Conservation (phyloP, 1,284 basidiomycete genomes). For the Cryptococcus neoformans region DNA sequence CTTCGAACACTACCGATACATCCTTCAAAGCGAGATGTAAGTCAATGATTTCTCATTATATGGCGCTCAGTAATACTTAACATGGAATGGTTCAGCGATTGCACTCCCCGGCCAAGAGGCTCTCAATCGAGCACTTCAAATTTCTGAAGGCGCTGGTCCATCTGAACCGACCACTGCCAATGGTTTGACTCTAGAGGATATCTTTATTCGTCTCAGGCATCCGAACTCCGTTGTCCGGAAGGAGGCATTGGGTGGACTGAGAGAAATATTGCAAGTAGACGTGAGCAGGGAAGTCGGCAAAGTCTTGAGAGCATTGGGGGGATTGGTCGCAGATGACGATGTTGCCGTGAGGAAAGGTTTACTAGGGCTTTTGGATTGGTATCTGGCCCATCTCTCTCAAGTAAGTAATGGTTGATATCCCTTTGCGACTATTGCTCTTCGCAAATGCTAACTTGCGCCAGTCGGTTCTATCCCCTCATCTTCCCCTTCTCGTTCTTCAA, state of each 20-base stretch:
- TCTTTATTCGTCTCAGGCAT: constrained; percentile 77
- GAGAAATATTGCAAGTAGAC: constrained; percentile 69
- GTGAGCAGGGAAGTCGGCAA: constrained; percentile 60
- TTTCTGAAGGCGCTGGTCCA: constrained; percentile 12
- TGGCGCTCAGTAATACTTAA: not conserved
- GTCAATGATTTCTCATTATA: constrained; percentile 20
- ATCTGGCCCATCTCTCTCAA: constrained; percentile 63
- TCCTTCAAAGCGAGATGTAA: constrained; percentile 90
- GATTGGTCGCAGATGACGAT: constrained; percentile 74
- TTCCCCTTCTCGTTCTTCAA: constrained; percentile 72
- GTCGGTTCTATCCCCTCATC: constrained; percentile 68
- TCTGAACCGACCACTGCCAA: constrained; percentile 72
- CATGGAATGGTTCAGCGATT: constrained; percentile 62
- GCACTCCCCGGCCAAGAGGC: constrained; percentile 77
- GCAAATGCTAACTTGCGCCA: constrained; percentile 30
- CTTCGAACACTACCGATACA: constrained; percentile 87
- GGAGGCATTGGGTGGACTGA: constrained; percentile 77
- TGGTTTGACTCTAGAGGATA: constrained; percentile 72
- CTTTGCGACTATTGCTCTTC: not conserved
- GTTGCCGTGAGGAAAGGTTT: constrained; percentile 51
- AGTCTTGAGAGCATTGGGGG: constrained; percentile 65
- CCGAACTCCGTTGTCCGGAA: constrained; percentile 71
- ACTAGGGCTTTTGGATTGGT: constrained; percentile 59
- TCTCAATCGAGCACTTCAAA: constrained; percentile 32
- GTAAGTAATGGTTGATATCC: constrained; percentile 49